Evolutionary conservation across 1,284 basidiomycete genomes (phyloP).

Genomic region (Macrocybe sp.): DNA sequence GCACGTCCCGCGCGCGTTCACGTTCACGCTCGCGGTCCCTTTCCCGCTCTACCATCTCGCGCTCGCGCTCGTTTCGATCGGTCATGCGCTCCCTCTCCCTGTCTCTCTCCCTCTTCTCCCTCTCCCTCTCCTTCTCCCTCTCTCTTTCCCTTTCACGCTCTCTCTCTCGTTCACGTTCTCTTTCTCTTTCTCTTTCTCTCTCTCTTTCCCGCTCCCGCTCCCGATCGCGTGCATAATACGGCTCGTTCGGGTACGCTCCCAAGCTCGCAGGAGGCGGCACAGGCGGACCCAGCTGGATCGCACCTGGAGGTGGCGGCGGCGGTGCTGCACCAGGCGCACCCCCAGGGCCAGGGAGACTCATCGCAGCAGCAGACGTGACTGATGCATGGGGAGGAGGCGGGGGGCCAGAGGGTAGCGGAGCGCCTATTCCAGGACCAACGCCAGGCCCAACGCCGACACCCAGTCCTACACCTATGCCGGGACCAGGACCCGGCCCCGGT

Average conservation of each 20-base stretch:
- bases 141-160: slow-evolving; percentile 12
- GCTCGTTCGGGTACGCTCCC: slow-evolving; percentile 14
- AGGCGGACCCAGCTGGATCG: too few relatives aligned
- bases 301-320: too few relatives aligned
- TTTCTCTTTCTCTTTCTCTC: slow-evolving; percentile 16
- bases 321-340: slow-evolving; percentile 1
- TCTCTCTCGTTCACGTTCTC: slow-evolving; percentile 16
- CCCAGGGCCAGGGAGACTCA: slow-evolving; percentile 9
- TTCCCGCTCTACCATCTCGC: slow-evolving; percentile 3
- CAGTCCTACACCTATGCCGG: neutral
- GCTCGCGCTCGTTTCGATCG: slow-evolving; percentile 10
- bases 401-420: slow-evolving; percentile 5
- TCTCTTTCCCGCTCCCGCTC: slow-evolving; percentile 17
- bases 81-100: slow-evolving; percentile 11
- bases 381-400: neutral
- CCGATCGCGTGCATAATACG: slow-evolving; percentile 20
- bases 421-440: slow-evolving; percentile 11
- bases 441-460: slow-evolving; percentile 16
- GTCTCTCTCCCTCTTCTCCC: slow-evolving; percentile 5
- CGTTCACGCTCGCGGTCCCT: slow-evolving; percentile 16
- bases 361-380: slow-evolving; percentile 3
- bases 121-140: slow-evolving; percentile 1
- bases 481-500: too few relatives aligned
- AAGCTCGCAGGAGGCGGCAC: too few relatives aligned
- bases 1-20: slow-evolving; percentile 14